Evolutionary conservation across 345 rosid genomes (phyloP).

Genomic region (Excoecaria agallocha): DNA sequence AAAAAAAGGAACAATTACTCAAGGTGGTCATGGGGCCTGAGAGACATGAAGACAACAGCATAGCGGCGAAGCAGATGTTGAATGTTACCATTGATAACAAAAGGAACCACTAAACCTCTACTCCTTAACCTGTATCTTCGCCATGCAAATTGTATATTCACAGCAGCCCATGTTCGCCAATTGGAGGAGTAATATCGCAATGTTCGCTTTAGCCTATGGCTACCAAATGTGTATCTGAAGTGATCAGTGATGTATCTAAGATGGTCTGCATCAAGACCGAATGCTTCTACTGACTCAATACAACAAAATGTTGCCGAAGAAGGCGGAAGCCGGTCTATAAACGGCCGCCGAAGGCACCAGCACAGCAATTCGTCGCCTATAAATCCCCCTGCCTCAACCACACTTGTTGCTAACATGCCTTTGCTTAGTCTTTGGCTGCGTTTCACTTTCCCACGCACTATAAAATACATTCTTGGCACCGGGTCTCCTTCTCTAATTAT

Average conservation of each 20-base stretch:
- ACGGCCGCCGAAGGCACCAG: constrained; percentile 62
- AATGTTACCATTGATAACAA: constrained; percentile 20
- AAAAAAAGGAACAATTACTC: constrained; percentile 24
- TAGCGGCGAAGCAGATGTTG: constrained; percentile 38
- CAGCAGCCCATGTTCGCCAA: constrained; percentile 71
- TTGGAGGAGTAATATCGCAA: constrained; percentile 61
- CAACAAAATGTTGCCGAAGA: constrained; percentile 57
- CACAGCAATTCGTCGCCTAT: constrained; percentile 61
- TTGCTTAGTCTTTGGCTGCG: constrained; percentile 51
- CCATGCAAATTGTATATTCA: constrained; percentile 66
- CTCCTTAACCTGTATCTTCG: constrained; percentile 41
- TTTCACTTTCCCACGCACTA: constrained; percentile 42
- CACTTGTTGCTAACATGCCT: constrained; percentile 43
- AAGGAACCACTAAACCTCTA: constrained; percentile 29
- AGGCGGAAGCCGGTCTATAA: constrained; percentile 47
- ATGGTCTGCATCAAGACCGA: constrained; percentile 42
- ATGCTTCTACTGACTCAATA: constrained; percentile 47
- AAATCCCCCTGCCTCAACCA: constrained; percentile 54
- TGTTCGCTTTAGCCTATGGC: constrained; percentile 45
- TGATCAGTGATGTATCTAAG: constrained; percentile 52
- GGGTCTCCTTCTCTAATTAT: constrained; percentile 67
- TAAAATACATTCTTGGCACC: constrained; percentile 51
- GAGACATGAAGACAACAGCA: constrained; percentile 64
- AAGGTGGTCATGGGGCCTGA: constrained; percentile 65
- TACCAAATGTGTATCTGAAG: constrained; percentile 53